phyloP scores from a whole-genome alignment of 2,329 filamentous ascomycete species.

The Conoideocrella luteorostrata region DNA sequence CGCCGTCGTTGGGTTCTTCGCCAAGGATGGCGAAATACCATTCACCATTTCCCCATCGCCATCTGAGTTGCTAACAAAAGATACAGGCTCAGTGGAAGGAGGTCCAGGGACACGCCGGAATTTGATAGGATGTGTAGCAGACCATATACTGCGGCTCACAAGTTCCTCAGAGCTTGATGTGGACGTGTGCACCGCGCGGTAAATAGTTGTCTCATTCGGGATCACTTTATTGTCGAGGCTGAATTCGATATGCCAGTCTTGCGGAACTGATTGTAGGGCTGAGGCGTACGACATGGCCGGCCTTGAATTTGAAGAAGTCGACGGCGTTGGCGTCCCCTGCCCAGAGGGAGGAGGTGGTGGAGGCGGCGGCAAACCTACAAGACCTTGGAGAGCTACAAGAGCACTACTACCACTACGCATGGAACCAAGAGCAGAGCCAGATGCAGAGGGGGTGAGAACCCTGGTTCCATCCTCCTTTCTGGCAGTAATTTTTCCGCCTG shows the following conservation, averaged over 20 bases:
- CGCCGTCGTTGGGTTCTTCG: conserved; percentile 76
- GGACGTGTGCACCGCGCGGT: conserved; percentile 78
- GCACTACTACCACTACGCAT: conserved; percentile 35
- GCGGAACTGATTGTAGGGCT: conserved; percentile 70
- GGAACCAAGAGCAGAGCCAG: conserved; percentile 19
- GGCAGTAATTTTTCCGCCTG: conserved; percentile 81
- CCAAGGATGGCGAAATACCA: conserved; percentile 69
- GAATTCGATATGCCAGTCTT: conserved; percentile 98
- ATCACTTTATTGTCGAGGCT: conserved; percentile 78
- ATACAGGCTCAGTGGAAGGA: conserved; percentile 64
- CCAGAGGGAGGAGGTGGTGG: conserved; percentile 17
- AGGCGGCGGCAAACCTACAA: conserved; percentile 7
- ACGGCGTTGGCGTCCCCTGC: conserved; percentile 41
- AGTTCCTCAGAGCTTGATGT: conserved; percentile 51
- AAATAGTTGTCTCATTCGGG: conserved; percentile 89
- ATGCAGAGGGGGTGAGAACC: conserved; percentile 73
- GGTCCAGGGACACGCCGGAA: conserved; percentile 83
- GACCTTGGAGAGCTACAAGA: too few species aligned
- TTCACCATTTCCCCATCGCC: conserved; percentile 47
- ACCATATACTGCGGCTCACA: conserved; percentile 76
- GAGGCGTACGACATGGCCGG: conserved; percentile 72
- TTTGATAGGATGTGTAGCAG: conserved; percentile 81
- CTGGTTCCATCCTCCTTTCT: conserved; percentile 87
- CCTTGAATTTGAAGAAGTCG: conserved; percentile 50
- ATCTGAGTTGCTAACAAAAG: conserved; percentile 46